Evolutionary conservation across 1,284 basidiomycete genomes (phyloP), one percentile per base, ranked within the genome.

Genomic region (Vanrija pseudolonga): DNA sequence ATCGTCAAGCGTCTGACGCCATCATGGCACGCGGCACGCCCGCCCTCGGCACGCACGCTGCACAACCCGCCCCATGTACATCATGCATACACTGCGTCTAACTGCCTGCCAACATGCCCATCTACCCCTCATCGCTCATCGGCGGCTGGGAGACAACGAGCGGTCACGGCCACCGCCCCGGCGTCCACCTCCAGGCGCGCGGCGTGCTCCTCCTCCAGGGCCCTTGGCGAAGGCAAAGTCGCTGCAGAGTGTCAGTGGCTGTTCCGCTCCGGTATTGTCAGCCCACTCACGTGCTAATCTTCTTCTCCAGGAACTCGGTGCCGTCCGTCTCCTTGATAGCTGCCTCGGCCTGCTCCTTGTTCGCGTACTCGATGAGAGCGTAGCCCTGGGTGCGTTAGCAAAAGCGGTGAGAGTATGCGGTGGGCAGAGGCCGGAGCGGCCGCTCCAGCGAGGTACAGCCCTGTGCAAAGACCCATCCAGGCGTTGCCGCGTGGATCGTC

Each of bases 221-320:
- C 92, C 90, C 42, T 91, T 84, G 36, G 97, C 87, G 69, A 98
- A 98, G 0, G 90, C 94, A 74, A 93, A 98, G 71, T 98, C 95
- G 66, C 93, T 77, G 54, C 19, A 8, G 14, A 26, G 24, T 19
- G 51, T 47, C 45, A 54, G 51, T 49, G 32, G 14, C 26, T 7
- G 19, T n/a, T n/a, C 23, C 12, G 24, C 7, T 3, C 15, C 20
- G 32, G 5, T n/a, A 6, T 40, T 6, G n/a, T 47, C 6, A 1
- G 9, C 7, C 1, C 6, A 70, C 75, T 62, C 57, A 78, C 76
- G 72, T 95, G 63, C 89, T 85, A 44, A 98, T 82, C 32, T 78
- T 80, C 77, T 98, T 89, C 68, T 97, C 95, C 57, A 98, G 79
- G 55, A 98, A 78, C 14, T 84, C 81, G 8, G 90, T 86, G 5